A percentile compares a stretch with the other conserved stretches of the same genome.
phyloP scores from a whole-genome alignment of 176 grass and related monocot species.

The Oryza officinalis region DNA sequence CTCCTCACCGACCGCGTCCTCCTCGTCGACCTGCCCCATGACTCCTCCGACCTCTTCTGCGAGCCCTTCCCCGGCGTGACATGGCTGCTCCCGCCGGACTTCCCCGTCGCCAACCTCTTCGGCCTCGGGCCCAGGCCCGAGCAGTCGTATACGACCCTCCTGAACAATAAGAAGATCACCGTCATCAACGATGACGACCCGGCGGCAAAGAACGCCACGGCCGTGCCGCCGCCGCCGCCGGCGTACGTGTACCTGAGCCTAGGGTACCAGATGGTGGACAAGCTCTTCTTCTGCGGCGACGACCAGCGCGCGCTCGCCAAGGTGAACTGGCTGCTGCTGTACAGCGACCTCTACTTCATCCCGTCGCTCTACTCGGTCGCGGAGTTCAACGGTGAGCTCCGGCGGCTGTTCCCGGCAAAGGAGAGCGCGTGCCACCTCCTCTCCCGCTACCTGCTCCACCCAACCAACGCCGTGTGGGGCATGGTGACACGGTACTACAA shows the following conservation, averaged over 20 bases:
- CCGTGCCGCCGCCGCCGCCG: constrained; percentile 17
- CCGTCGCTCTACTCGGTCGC: constrained; percentile 50
- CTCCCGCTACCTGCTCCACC: constrained; percentile 55
- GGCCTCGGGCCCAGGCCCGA: neutral
- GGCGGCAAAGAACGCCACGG: neutral
- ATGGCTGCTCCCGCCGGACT: constrained; percentile 53
- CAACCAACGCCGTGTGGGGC: constrained; percentile 54
- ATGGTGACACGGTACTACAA: constrained; percentile 42
- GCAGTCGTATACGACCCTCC: constrained; percentile 49
- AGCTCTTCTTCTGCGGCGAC: constrained; percentile 57
- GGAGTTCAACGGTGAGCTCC: constrained; percentile 43
- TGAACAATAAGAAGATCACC: constrained; percentile 11
- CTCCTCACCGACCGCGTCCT: constrained; percentile 48
- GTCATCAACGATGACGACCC: neutral
- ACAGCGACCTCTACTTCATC: constrained; percentile 52
- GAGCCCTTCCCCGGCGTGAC: constrained; percentile 64
- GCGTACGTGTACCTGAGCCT: constrained; percentile 61
- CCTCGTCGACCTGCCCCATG: neutral
- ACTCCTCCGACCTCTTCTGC: constrained; percentile 59
- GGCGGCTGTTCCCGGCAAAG: constrained; percentile 50
- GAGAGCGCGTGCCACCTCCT: constrained; percentile 58
- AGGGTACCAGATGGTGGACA: constrained; percentile 16
- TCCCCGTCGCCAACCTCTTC: constrained; percentile 43
- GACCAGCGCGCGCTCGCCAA: constrained; percentile 47
- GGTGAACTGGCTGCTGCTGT: constrained; percentile 62